Base-by-base conservation (phyloP, 306 rosid species). In the Pyrus pyrifolia region DNA sequence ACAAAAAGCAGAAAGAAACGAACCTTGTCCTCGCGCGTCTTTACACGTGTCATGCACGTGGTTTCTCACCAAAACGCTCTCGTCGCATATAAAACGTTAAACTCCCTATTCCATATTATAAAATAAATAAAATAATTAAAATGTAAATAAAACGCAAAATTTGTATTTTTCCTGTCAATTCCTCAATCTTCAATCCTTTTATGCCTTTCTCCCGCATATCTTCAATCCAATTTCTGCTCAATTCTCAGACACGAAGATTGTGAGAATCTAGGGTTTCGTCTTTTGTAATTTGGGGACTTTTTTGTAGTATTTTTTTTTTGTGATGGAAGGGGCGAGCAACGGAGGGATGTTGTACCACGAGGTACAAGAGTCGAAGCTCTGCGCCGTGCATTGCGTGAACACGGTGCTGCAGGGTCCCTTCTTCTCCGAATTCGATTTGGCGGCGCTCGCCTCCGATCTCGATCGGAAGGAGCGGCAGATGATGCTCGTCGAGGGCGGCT, bases 291-390 rank as follows among this genome's bases (percentile, higher is more conserved):
- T 49, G 21, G 55, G 55, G 55, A 15, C 1, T 51, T 51, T 30
- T 2, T 14, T 25, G 27, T 25, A 25, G 27, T 25, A 25, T 25
- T 25, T 25, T 25, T 1, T 25, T 8, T 14, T 64, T 33, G 6
- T 30, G 12, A 92, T 92, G 98, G 98, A 94, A 52, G 97, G 93
- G 33, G 89, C 90, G 29, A 90, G 96, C 96, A 94, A 94, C 81
- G 98, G 98, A 53, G 98, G 98, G 22, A 89, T 94, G 93, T 70
- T 94, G 90, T 94, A 94, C 80, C 98, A 94, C 71, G 98, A 94
- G 89, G 97, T 94, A 4, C 98, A 94, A 77, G 98, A 94, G 84
- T 94, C 98, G 58, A 94, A 94, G 88, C 97, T 94, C 0, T 94
- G 98, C 69, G 98, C 98, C 0, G 93, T 92, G 83, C 98, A 94